A percentile compares a stretch with the other conserved stretches of the same genome.
phyloP scores from a whole-genome alignment of 768 basidiomycete species.

The Symmetrospora coprosmae region DNA sequence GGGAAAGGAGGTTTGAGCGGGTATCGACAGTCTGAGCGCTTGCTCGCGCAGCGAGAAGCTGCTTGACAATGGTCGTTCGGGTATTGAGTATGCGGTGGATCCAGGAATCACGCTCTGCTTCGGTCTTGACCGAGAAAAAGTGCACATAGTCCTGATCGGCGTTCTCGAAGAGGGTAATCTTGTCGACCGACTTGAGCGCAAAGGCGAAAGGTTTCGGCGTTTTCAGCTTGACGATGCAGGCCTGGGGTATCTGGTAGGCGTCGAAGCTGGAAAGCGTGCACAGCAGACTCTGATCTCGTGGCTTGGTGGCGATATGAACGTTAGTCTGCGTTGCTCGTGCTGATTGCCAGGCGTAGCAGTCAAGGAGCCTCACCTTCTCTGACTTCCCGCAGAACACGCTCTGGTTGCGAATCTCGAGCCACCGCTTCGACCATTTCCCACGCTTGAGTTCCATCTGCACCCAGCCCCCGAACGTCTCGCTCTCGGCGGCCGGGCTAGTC shows the following conservation, averaged over 20 bases:
- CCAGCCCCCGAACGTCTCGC: constrained; percentile 3
- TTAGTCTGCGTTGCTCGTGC: background rate
- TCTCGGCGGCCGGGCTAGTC: background rate
- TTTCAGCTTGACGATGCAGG: constrained; percentile 43
- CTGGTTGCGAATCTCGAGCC: constrained; percentile 73
- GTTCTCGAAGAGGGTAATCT: constrained; percentile 71
- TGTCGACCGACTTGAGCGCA: constrained; percentile 76
- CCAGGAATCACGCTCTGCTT: constrained; percentile 57
- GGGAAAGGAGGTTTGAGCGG: background rate
- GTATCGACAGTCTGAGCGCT: background rate
- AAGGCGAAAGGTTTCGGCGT: constrained; percentile 75
- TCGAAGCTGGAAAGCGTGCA: constrained; percentile 83
- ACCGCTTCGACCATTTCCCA: constrained; percentile 90
- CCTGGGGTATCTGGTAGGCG: constrained; percentile 61
- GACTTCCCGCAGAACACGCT: constrained; percentile 76
- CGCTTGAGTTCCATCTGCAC: constrained; percentile 46
- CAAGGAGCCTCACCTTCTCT: constrained; percentile 50
- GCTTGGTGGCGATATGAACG: background rate
- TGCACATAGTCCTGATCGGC: constrained; percentile 67
- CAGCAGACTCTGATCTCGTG: constrained; percentile 54
- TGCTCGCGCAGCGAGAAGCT: background rate
- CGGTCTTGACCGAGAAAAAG: constrained; percentile 61
- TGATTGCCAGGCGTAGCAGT: background rate
- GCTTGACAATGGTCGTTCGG: constrained; percentile 46
- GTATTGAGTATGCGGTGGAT: constrained; percentile 66